Evolutionary conservation across 2,329 filamentous ascomycete genomes (phyloP).

Genomic region (Aspergillus sp.): DNA sequence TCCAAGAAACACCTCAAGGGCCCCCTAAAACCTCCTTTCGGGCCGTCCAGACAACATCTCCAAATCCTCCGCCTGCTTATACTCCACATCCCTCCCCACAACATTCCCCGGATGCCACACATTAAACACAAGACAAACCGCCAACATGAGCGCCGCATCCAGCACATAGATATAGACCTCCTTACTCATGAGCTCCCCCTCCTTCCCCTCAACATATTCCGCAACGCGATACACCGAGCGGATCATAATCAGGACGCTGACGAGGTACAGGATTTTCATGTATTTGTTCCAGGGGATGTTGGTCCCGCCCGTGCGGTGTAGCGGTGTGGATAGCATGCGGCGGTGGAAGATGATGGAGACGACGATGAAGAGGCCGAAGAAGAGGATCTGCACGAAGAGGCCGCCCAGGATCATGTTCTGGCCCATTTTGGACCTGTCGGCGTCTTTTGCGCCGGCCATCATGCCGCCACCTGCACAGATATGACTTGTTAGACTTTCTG

Average conservation of each 20-base stretch:
- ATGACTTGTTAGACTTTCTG: neutral
- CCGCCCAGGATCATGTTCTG: slow-evolving; percentile 57
- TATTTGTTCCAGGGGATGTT: slow-evolving; percentile 14
- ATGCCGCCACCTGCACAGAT: slow-evolving; percentile 23
- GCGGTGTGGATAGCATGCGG: neutral
- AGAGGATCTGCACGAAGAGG: slow-evolving; percentile 61
- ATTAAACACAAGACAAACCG: slow-evolving; percentile 1
- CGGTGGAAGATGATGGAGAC: slow-evolving; percentile 17
- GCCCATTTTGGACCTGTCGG: slow-evolving; percentile 16
- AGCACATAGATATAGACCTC: slow-evolving; percentile 16
- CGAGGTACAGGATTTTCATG: slow-evolving; percentile 19
- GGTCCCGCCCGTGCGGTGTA: neutral
- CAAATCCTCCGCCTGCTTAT: slow-evolving; percentile 1
- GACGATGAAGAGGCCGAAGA: slow-evolving; percentile 62
- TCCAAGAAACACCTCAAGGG: neutral
- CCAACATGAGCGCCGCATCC: slow-evolving; percentile 14
- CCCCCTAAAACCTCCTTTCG: neutral
- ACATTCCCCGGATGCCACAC: slow-evolving; percentile 3
- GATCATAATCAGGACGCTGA: slow-evolving; percentile 25
- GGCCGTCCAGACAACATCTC: slow-evolving; percentile 2
- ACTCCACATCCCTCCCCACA: neutral
- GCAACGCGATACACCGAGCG: slow-evolving; percentile 26
- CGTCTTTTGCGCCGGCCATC: slow-evolving; percentile 12
- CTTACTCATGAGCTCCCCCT: slow-evolving; percentile 11
- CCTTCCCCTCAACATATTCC: slow-evolving; percentile 24